Base-by-base conservation (phyloP, 2,329 filamentous ascomycete species). In the Botryotinia globosa region DNA sequence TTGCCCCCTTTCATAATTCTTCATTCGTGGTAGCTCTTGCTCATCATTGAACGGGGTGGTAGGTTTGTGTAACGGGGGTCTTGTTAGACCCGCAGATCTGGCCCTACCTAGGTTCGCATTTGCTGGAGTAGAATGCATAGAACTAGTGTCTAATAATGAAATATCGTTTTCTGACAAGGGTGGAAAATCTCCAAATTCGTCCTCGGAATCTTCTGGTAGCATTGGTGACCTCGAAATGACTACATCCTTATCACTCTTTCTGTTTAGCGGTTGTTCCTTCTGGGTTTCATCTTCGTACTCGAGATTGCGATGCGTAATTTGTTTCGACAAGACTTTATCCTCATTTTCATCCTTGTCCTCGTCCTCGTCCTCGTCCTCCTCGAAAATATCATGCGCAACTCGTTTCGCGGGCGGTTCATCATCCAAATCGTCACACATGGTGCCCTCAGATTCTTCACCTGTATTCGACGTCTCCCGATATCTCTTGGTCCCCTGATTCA, bases 131-230 rank as follows among this genome's bases (percentile, higher is more conserved):
- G 39, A 72, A 42, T 32, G 62, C 62, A 58, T 72, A 1, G 51
- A 68, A 29, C 29, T n/a, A n/a, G n/a, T 68, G 6, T 72, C 62
- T 51, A 72, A 67, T 12, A 72, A 56, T 29, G 79, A 74, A 39
- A 79, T 69, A 62, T 78, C 77, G 14, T 73, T 73, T 58, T 80
- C 77, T n/a, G 80, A 79, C 14, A 80, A 63, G 9, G 76, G 76
- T 5, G 79, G 79, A 72, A 81, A 81, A 1, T 77, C 78, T 42
- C 79, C 80, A 74, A 80, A 81, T 64, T 81, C 80, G 68, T 81
- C 77, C 7, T 80, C 79, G 16, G 78, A 80, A 6, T 77, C 75
- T 8, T 74, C 69, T 16, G 73, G 72, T 12, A 44, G 44, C 20
- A 64, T 32, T 54, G 71, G 73, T 58, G 73, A 61, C 6, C 10